These are phyloP conservation scores for Kurtzmaniella quercitrusa DNA, from an alignment of 1,139 yeast species.

Conservation along the genomic window DNA sequence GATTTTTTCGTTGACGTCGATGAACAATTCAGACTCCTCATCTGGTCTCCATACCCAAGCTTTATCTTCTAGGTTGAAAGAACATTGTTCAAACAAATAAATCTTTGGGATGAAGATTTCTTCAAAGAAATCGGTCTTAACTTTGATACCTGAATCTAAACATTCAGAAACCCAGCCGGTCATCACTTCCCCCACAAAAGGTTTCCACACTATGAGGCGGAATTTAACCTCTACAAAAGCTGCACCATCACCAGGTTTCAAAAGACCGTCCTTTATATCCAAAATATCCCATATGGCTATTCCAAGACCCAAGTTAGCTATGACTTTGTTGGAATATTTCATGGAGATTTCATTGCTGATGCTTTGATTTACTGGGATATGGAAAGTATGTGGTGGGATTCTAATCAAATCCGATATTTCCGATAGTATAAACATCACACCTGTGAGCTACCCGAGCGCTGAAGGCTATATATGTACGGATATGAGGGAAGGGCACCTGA, in stretches of 20 bases:
- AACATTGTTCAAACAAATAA: conserved; percentile 75
- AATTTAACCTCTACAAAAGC: conserved; percentile 73
- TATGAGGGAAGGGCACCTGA: not conserved
- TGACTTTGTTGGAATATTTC: conserved; percentile 80
- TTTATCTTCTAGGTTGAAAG: conserved; percentile 67
- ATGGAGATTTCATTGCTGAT: conserved; percentile 76
- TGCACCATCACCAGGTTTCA: conserved; percentile 96
- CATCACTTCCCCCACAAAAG: conserved; percentile 90
- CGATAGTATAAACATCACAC: conserved; percentile 77
- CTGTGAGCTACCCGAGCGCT: not conserved
- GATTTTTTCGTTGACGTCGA: conserved; percentile 87
- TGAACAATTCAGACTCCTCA: conserved; percentile 66
- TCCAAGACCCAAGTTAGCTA: conserved; percentile 80
- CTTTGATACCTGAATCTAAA: conserved; percentile 79
- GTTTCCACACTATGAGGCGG: conserved; percentile 80
- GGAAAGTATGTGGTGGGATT: conserved; percentile 82
- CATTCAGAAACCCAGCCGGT: conserved; percentile 93
- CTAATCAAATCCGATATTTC: conserved; percentile 79
- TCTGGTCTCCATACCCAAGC: conserved; percentile 95
- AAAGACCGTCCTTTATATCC: conserved; percentile 77
- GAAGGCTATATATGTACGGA: not conserved
- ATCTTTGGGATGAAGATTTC: conserved; percentile 86
- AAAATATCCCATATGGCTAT: conserved; percentile 80
- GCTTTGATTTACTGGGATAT: conserved; percentile 64
- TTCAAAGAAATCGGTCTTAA: conserved; percentile 82